Conservation (phyloP, 2,329 filamentous ascomycete species). For the Pyrenophora seminiperda region DNA sequence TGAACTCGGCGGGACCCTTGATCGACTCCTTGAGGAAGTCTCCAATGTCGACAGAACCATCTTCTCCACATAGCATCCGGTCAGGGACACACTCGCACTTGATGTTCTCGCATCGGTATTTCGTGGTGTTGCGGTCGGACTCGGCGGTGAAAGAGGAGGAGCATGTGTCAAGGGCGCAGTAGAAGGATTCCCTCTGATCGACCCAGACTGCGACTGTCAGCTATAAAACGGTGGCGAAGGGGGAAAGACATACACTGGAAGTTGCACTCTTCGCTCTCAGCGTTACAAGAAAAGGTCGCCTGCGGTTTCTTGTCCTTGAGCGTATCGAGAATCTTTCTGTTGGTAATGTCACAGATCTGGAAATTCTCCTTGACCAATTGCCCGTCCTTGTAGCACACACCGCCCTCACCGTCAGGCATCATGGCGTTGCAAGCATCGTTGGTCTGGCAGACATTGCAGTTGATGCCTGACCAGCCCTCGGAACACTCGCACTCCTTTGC, state of each 20-base stretch:
- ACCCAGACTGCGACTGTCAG: conserved; percentile 77
- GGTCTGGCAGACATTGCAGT: conserved; percentile 90
- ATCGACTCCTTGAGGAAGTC: conserved; percentile 86
- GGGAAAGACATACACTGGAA: conserved; percentile 78
- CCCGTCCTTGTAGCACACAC: conserved; percentile 89
- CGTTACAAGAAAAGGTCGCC: conserved; percentile 91
- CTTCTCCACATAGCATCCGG: conserved; percentile 91
- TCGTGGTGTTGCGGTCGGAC: conserved; percentile 76
- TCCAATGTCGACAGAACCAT: conserved; percentile 86
- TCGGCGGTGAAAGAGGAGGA: conserved; percentile 71
- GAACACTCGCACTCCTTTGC: conserved; percentile 77
- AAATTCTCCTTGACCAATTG: conserved; percentile 92
- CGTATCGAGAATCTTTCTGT: conserved; percentile 87
- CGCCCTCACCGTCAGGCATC: conserved; percentile 80
- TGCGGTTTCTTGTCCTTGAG: conserved; percentile 85
- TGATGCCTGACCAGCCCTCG: conserved; percentile 94
- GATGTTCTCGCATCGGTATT: conserved; percentile 83
- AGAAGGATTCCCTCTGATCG: conserved; percentile 91
- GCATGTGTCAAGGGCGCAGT: conserved; percentile 86
- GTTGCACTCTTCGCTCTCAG: conserved; percentile 76
- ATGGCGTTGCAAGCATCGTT: conserved; percentile 84
- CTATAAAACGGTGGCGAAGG: neutral
- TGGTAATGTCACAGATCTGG: conserved; percentile 97
- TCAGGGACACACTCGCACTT: conserved; percentile 86
- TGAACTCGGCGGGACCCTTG: conserved; percentile 84